These are phyloP conservation scores for Delitschia confertaspora DNA, from an alignment of 495 filamentous ascomycete genomes.

Conservation along the genomic window DNA sequence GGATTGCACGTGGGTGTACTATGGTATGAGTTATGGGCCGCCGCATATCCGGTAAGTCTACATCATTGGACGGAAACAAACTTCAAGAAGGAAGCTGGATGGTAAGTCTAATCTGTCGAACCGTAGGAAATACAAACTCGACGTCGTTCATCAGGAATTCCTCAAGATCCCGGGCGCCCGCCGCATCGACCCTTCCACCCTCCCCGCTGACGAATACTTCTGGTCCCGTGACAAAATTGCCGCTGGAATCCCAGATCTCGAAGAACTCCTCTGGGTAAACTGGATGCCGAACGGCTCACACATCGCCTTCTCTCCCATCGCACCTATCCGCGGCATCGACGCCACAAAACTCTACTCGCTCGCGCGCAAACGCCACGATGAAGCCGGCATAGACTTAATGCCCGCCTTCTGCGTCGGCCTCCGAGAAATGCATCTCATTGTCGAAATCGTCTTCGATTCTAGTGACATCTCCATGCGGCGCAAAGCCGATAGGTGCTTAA, in stretches of 20 bases:
- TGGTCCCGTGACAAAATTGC: conserved; percentile 16
- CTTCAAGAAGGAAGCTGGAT: too few relatives aligned
- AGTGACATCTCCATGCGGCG: conserved; percentile 8
- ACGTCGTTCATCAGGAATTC: conserved; percentile 17
- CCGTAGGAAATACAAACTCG: conserved; percentile 12
- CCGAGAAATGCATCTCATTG: conserved; percentile 23
- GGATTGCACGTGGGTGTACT: conserved; percentile 20
- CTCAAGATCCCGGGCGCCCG: conserved; percentile 8
- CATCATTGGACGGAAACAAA: too few relatives aligned
- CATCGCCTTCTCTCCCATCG: conserved; percentile 15
- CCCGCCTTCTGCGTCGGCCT: conserved; percentile 26
- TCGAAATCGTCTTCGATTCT: conserved; percentile 22
- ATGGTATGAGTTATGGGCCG: conserved; percentile 23
- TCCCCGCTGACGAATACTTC: conserved; percentile 20
- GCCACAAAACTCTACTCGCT: conserved; percentile 13
- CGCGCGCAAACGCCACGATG: conserved; percentile 17
- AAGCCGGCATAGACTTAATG: conserved; percentile 20
- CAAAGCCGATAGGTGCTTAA: conserved; percentile 19
- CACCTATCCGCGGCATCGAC: conserved; percentile 11
- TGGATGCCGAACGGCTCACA: conserved; percentile 23
- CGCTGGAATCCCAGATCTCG: conserved; percentile 13
- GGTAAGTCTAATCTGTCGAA: too few relatives aligned
- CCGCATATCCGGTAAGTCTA: conserved; percentile 18
- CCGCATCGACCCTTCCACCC: conserved; percentile 14
- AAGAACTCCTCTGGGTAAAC: conserved; percentile 20